Base-by-base conservation (phyloP, 805 yeast genomes). In the Candida golubevii region DNA sequence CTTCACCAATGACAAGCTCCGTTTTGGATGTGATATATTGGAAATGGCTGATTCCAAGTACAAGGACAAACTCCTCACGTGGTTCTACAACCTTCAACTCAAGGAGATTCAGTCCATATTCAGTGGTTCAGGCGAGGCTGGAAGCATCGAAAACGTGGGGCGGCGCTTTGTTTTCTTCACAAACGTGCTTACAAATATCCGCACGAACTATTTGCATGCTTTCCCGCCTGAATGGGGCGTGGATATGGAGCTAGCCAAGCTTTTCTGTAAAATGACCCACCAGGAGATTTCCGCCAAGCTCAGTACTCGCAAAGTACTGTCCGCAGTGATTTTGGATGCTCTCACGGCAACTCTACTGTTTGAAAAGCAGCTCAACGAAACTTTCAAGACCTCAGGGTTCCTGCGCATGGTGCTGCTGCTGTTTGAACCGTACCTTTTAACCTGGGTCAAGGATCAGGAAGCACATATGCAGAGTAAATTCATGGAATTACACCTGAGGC, bases 401-500 rank as follows among this genome's bases (percentile, higher is more conserved):
- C 61, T 63, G 62, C 52, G 71, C 64, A 41, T 77, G 80, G 45
- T 87, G 83, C 34, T 73, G 70, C 37, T 80, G 26, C 66, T 83
- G 30, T 90, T 93, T 60, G 95, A 88, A 60, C 97, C 97, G 1
- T 88, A 85, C 59, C 69, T 93, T 38, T 77, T 77, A 33, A 64
- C 88, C 11, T 93, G 98, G 97, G 82, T 93, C 9, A 80, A 80
- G 14, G 85, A 88, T 56, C 98, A 93, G 64, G 89, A 87, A 49
- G 69, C 74, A 8, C 60, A 73, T 29, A 71, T 91, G 53, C 75
- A 77, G 34, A 68, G 74, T 7, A 86, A 84, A 54, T 69, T 90
- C 44, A 58, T 78, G 33, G 85, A 82, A 42, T 88, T 83, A 57
- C 66, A 81, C 59, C 74, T 80, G 41, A 75, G 78, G 18, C 66